These are phyloP conservation scores for Neocucurbitaria cava DNA, from an alignment of 2,329 filamentous ascomycete genomes.

Conservation along the genomic window DNA sequence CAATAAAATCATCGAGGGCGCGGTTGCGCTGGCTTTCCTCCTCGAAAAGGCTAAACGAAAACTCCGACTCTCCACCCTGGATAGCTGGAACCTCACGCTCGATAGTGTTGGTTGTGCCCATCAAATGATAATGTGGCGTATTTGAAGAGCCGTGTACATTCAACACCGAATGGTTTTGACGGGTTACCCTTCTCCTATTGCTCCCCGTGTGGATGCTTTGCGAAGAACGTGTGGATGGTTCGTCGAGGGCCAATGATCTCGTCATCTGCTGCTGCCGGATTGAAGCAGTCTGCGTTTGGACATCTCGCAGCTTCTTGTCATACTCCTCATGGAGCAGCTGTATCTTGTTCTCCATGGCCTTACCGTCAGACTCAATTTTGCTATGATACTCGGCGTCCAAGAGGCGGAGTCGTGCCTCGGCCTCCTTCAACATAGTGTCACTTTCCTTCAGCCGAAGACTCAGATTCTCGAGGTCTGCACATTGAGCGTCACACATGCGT, in stretches of 20 bases:
- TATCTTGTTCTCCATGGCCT: conserved; percentile 6
- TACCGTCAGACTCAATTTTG: conserved; percentile 22
- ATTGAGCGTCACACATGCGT: conserved; percentile 1
- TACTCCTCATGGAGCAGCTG: conserved; percentile 1
- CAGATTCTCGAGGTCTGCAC: conserved; percentile 12
- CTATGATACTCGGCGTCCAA: conserved; percentile 16
- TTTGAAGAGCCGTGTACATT: not conserved
- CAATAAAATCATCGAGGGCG: not conserved
- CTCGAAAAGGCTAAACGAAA: conserved; percentile 6
- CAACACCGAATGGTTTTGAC: conserved; percentile 21
- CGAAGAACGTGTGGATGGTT: not conserved
- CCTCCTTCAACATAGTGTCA: conserved; percentile 19
- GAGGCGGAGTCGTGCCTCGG: conserved; percentile 16
- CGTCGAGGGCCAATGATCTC: not conserved
- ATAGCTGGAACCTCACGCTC: not conserved
- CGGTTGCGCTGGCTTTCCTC: conserved; percentile 2
- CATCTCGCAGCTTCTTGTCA: not conserved
- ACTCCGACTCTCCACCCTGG: not conserved
- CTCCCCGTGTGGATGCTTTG: conserved; percentile 7
- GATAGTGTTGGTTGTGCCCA: not conserved
- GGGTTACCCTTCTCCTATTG: conserved; percentile 27
- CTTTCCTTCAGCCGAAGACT: conserved; percentile 11
- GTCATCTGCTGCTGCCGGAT: not conserved
- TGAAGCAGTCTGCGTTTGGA: not conserved
- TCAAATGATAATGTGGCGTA: not conserved